Conservation (phyloP, 176 grass and related monocot species). For the Musa itinerans region DNA sequence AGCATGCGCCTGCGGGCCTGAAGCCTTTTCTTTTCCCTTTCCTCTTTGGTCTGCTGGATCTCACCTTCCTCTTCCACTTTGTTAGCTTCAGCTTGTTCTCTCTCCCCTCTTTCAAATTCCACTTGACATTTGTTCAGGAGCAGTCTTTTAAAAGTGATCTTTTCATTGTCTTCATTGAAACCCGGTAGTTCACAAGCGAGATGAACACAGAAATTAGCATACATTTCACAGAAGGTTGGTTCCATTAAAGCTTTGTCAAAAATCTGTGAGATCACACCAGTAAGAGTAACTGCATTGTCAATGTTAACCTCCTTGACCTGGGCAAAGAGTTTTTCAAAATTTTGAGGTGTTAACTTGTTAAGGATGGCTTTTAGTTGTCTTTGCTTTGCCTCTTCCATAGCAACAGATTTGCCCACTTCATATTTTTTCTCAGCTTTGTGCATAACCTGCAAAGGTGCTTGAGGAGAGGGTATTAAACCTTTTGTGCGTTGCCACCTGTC, state of each 20-base stretch:
- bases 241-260: conserved; percentile 98
- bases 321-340: conserved; percentile 87
- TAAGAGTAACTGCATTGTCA: conserved; percentile 57
- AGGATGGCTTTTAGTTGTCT: conserved; percentile 74
- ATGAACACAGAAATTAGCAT: conserved; percentile 72
- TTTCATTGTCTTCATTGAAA: conserved; percentile 71
- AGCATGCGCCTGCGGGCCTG: conserved; percentile 71
- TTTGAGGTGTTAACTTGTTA: conserved; percentile 89
- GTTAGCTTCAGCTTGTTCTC: conserved; percentile 87
- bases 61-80: conserved; percentile 89
- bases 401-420: conserved; percentile 61
- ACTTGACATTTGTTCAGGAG: conserved; percentile 93
- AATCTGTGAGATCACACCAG: conserved; percentile 88
- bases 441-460: conserved; percentile 61
- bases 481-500: conserved; percentile 76
- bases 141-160: conserved; percentile 84
- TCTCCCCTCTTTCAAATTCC: conserved; percentile 89
- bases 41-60: conserved; percentile 65
- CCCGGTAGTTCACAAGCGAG: conserved; percentile 61
- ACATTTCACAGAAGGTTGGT: conserved; percentile 99
- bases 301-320: conserved; percentile 87
- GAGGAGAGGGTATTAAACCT: conserved; percentile 70
- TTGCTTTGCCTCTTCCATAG: conserved; percentile 62
- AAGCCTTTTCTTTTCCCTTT: conserved; percentile 74
- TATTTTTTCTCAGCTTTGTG: conserved; percentile 85